These are phyloP conservation scores for Lepidium aucheri DNA, from an alignment of 345 rosid genomes.

Conservation along the genomic window DNA sequence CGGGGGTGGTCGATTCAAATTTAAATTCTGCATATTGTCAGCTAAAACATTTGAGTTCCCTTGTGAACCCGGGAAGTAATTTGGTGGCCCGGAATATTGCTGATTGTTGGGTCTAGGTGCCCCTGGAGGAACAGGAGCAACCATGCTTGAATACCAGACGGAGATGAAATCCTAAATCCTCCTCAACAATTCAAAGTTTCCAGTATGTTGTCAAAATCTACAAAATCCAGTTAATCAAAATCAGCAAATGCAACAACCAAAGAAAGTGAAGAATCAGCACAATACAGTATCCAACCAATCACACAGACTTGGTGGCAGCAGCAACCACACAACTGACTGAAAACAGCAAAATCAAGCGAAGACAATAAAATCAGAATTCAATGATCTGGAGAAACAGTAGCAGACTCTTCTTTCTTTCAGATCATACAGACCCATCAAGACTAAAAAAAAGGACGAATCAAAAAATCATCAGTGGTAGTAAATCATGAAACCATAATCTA, in stretches of 20 bases:
- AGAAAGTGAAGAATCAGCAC: background rate
- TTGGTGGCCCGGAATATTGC: constrained; percentile 35
- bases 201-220: constrained; percentile 10
- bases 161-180: constrained; percentile 13
- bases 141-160: constrained; percentile 39
- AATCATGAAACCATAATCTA: background rate
- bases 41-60: constrained; percentile 31
- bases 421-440: background rate
- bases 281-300: background rate
- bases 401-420: background rate
- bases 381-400: background rate
- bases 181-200: background rate
- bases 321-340: background rate
- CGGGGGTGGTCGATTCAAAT: constrained; percentile 44
- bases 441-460: background rate
- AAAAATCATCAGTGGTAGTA: background rate
- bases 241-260: background rate
- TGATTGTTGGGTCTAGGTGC: constrained; percentile 58
- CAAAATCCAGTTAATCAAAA: constrained; percentile 5
- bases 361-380: background rate
- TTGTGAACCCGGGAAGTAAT: constrained; percentile 42
- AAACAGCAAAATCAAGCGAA: background rate
- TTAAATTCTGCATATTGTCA: constrained; percentile 61
- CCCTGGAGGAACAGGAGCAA: constrained; percentile 87
- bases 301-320: background rate